Percentiles rank a stretch among this genome's conserved stretches.
Conservation (phyloP, 257 asterid genomes). For the Eustoma russellianum region DNA sequence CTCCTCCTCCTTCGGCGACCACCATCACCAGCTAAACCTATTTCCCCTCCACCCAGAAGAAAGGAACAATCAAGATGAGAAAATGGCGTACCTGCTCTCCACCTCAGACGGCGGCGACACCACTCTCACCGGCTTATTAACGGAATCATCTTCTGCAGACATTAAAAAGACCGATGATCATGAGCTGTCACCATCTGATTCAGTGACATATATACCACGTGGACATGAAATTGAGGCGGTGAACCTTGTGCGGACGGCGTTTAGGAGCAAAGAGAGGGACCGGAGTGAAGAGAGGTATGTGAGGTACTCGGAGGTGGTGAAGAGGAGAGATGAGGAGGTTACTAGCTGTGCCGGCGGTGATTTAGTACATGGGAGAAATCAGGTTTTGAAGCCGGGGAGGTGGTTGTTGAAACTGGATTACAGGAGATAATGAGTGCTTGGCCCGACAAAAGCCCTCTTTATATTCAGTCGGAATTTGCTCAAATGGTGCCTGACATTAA, state of each 20-base stretch:
- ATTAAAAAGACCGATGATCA: slow-evolving; percentile 17
- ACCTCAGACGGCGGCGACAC: slow-evolving; percentile 62
- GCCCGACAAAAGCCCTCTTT: slow-evolving; percentile 75
- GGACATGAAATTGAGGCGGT: slow-evolving; percentile 18
- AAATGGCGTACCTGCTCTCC: slow-evolving; percentile 63
- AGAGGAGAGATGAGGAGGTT: slow-evolving; percentile 73
- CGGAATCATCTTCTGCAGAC: slow-evolving; percentile 26
- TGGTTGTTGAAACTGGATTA: slow-evolving; percentile 76
- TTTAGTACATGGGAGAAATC: slow-evolving; percentile 15
- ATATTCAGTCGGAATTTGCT: slow-evolving; percentile 31
- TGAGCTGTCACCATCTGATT: slow-evolving; percentile 29
- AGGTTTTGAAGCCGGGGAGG: slow-evolving; percentile 13
- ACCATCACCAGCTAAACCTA: slow-evolving; percentile 28
- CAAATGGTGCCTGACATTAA: slow-evolving; percentile 71
- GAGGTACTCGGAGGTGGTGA: slow-evolving; percentile 77
- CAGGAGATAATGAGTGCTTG: slow-evolving; percentile 74
- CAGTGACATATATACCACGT: slow-evolving; percentile 14
- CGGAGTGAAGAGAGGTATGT: slow-evolving; percentile 81
- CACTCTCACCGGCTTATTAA: slow-evolving; percentile 45
- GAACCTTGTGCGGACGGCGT: slow-evolving; percentile 69
- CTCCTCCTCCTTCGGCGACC: neutral
- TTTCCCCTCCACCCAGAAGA: slow-evolving; percentile 54
- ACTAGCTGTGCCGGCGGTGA: slow-evolving; percentile 56
- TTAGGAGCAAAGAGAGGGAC: slow-evolving; percentile 61
- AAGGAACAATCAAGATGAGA: slow-evolving; percentile 39